phyloP scores from a whole-genome alignment of 345 rosid species.

The Salix arbutifolia region DNA sequence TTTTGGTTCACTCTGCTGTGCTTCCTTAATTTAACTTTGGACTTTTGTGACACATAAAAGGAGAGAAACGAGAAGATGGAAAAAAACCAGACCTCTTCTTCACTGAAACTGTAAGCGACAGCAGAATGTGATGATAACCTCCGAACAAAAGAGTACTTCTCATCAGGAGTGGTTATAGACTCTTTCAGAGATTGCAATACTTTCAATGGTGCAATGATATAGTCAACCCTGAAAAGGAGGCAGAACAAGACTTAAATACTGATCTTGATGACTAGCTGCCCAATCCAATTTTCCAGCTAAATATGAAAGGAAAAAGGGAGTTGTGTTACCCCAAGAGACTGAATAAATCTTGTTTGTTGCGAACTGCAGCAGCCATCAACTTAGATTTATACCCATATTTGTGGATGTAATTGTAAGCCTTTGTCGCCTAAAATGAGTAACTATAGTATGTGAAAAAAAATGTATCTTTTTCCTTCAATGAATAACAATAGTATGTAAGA shows the following conservation, averaged over 20 bases:
- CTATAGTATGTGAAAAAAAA: background rate
- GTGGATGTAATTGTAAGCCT: conserved; percentile 86
- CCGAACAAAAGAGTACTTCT: conserved; percentile 68
- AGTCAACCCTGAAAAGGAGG: conserved; percentile 67
- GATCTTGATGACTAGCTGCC: background rate
- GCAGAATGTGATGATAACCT: conserved; percentile 73
- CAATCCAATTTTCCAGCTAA: background rate
- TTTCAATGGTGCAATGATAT: conserved; percentile 87
- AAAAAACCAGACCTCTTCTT: conserved; percentile 63
- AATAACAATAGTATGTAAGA: no score
- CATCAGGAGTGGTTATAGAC: conserved; percentile 57
- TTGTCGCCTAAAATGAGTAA: conserved; percentile 42
- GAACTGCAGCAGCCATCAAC: conserved; percentile 96
- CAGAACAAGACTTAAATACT: conserved; percentile 10
- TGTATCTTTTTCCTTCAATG: no score
- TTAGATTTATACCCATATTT: conserved; percentile 87
- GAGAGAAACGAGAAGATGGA: background rate
- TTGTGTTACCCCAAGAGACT: conserved; percentile 73
- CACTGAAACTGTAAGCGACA: conserved; percentile 58
- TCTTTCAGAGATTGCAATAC: conserved; percentile 85
- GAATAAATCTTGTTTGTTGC: conserved; percentile 93
- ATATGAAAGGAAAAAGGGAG: background rate
- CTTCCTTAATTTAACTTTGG: background rate
- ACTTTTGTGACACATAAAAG: background rate
- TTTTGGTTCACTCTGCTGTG: no score